Conservation (phyloP, 768 basidiomycete species). For the Pleurotus sapidus region DNA sequence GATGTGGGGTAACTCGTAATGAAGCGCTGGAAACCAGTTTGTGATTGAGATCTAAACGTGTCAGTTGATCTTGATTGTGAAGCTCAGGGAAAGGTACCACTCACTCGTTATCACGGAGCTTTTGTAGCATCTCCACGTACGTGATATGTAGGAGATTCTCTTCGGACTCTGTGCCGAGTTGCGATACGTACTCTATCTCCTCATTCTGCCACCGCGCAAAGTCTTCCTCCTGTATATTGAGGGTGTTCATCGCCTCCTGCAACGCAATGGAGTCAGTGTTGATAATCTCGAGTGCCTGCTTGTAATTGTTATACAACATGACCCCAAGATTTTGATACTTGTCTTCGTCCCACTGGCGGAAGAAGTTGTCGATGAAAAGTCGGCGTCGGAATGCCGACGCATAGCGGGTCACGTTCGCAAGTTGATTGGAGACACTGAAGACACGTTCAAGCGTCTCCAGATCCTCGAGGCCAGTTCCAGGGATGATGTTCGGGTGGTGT, state of each 20-base stretch:
- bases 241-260: conserved; percentile 1
- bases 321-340: conserved; percentile 27
- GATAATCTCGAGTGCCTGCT: conserved; percentile 17
- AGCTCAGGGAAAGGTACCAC: neutral
- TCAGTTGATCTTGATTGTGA: neutral
- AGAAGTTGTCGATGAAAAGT: conserved; percentile 27
- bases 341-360: conserved; percentile 30
- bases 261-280: conserved; percentile 4
- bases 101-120: conserved; percentile 13
- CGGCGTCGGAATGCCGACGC: conserved; percentile 22
- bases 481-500: conserved; percentile 25
- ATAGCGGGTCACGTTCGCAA: conserved; percentile 22
- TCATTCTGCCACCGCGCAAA: conserved; percentile 6
- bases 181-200: neutral
- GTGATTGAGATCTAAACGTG: conserved; percentile 9
- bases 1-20: conserved; percentile 9
- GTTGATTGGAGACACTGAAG: conserved; percentile 28
- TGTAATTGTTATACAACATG: conserved; percentile 18
- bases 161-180: conserved; percentile 9
- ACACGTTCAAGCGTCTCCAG: conserved; percentile 27
- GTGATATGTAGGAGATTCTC: conserved; percentile 6
- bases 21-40: conserved; percentile 11
- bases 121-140: conserved; percentile 6
- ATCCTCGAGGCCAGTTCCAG: conserved; percentile 32
- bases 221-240: neutral